Evolutionary conservation across 495 filamentous ascomycete species (phyloP).

Genomic region (Penicillium salamii): DNA sequence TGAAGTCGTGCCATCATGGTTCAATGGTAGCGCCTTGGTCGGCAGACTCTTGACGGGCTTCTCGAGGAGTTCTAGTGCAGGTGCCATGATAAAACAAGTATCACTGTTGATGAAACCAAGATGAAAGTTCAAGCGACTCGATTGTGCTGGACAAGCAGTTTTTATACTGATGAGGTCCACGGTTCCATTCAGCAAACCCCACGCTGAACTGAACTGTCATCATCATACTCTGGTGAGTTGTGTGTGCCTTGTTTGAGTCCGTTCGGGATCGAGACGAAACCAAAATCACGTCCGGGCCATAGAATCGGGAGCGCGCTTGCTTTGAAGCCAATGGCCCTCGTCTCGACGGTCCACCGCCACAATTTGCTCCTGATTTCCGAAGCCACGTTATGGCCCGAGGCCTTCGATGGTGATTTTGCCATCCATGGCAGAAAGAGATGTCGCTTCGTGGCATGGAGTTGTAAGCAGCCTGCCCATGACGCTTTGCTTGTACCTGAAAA

Average conservation of each 20-base stretch:
- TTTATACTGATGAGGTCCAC: neutral
- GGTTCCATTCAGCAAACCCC: no score
- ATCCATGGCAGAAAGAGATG: no score
- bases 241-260: neutral
- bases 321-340: constrained; percentile 5
- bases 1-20: neutral
- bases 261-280: neutral
- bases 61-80: constrained; percentile 13
- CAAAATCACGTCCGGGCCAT: neutral
- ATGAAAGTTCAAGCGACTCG: neutral
- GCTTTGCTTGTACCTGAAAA: no score
- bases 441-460: no score
- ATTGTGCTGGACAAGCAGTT: neutral
- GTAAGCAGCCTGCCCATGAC: no score
- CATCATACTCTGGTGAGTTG: no score
- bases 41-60: constrained; percentile 2
- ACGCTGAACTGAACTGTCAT: no score
- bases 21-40: constrained; percentile 1
- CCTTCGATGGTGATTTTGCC: no score
- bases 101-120: neutral
- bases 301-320: neutral
- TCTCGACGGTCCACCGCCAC: neutral
- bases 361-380: no score
- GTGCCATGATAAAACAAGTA: constrained; percentile 7
- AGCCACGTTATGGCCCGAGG: no score